Evolutionary conservation across 352 stramenopile genomes (phyloP).

Genomic region (Chrysophaeum taylorii): DNA sequence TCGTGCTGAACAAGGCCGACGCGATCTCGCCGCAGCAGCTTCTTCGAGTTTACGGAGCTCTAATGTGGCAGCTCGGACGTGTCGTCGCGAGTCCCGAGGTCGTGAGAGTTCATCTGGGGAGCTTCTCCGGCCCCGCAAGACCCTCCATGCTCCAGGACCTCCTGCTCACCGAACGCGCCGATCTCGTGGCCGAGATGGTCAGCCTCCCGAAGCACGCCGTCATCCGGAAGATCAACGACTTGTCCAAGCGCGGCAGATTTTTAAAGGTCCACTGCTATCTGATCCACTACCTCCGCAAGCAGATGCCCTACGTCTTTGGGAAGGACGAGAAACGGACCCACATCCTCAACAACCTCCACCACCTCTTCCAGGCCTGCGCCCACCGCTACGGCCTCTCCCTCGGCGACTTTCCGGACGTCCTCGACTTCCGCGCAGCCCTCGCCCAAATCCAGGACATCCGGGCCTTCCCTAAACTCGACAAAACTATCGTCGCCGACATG

Average conservation of each 20-base stretch:
- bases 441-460: constrained; percentile 69
- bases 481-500: constrained; percentile 88
- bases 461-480: constrained; percentile 76
- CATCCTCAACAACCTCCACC: constrained; percentile 76
- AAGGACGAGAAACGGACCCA: constrained; percentile 85
- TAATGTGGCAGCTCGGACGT: constrained; percentile 97
- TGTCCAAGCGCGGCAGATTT: constrained; percentile 81
- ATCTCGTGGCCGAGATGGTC: constrained; percentile 90
- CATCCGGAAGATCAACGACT: constrained; percentile 85
- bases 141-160: constrained; percentile 69
- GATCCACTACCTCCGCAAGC: constrained; percentile 88
- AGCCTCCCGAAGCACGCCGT: constrained; percentile 87
- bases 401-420: constrained; percentile 84
- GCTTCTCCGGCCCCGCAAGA: constrained; percentile 81
- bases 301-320: constrained; percentile 88
- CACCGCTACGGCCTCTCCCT: constrained; percentile 77
- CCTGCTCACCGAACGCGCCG: constrained; percentile 89
- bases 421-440: constrained; percentile 53
- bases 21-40: constrained; percentile 92
- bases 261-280: constrained; percentile 95
- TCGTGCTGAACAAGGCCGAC: constrained; percentile 98
- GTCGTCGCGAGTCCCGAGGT: constrained; percentile 95
- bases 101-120: constrained; percentile 91
- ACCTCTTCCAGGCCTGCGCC: constrained; percentile 68
- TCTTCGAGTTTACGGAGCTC: constrained; percentile 90